Conservation (phyloP, 2,329 filamentous ascomycete genomes). For the Plectosphaerella cucumerina region DNA sequence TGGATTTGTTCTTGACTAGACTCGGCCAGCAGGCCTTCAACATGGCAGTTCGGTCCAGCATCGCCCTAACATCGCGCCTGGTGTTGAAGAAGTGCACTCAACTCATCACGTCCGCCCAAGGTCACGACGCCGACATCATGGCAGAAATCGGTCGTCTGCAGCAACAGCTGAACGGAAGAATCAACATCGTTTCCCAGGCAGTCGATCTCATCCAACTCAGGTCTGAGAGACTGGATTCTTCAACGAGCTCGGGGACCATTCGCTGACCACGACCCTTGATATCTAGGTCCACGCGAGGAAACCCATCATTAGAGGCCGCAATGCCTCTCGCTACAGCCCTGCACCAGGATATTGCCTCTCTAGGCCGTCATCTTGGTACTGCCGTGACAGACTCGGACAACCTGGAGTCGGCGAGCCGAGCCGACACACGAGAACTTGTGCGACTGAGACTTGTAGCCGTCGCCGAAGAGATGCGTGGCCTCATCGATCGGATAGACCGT, state of each 20-base stretch:
- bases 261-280: background rate
- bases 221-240: constrained; percentile 33
- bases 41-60: constrained; percentile 84
- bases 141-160: constrained; percentile 68
- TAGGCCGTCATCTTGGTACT: constrained; percentile 67
- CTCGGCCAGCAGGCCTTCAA: constrained; percentile 73
- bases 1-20: constrained; percentile 62
- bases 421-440: too few relatives aligned
- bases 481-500: constrained; percentile 80
- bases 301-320: constrained; percentile 71
- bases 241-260: too few relatives aligned
- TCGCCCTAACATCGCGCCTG: constrained; percentile 80
- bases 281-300: constrained; percentile 46
- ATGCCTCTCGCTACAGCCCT: constrained; percentile 78
- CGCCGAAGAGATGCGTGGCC: constrained; percentile 66
- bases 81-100: constrained; percentile 79
- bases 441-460: constrained; percentile 38
- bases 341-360: constrained; percentile 73
- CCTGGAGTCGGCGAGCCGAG: too few relatives aligned
- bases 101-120: constrained; percentile 72
- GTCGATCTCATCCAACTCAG: constrained; percentile 93
- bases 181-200: constrained; percentile 79
- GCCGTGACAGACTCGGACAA: constrained; percentile 15
- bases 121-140: constrained; percentile 53
- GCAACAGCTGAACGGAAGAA: constrained; percentile 75